These are phyloP conservation scores for Ustilago vetiveriae DNA, from an alignment of 1,284 basidiomycete genomes.

Conservation along the genomic window DNA sequence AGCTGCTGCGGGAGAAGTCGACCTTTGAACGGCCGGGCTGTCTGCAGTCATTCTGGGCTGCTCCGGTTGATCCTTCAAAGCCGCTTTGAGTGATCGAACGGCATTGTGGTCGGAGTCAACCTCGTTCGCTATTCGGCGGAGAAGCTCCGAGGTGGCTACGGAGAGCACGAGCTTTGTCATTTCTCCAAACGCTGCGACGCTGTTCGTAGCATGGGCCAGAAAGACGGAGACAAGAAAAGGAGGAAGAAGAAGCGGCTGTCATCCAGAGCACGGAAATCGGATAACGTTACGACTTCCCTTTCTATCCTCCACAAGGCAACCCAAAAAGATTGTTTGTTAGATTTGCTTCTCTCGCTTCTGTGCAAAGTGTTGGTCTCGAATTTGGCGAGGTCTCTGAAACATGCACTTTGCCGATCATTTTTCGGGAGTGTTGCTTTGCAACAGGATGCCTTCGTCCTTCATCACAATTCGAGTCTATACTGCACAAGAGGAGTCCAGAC, in stretches of 20 bases:
- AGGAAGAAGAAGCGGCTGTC: too few species aligned
- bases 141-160: constrained; percentile 9
- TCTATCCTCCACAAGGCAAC: too few species aligned
- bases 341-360: too few species aligned
- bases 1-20: not conserved
- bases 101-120: constrained; percentile 6
- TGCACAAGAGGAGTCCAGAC: too few species aligned
- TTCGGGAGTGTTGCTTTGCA: not conserved
- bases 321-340: too few species aligned
- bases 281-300: too few species aligned
- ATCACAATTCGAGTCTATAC: too few species aligned
- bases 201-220: too few species aligned
- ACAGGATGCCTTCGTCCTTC: too few species aligned
- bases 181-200: not conserved
- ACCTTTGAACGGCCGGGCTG: constrained; percentile 25
- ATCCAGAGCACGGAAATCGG: too few species aligned
- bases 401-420: constrained; percentile 35
- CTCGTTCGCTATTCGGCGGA: constrained; percentile 2
- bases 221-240: too few species aligned
- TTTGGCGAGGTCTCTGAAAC: constrained; percentile 10
- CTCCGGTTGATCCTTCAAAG: constrained; percentile 15
- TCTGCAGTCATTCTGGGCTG: constrained; percentile 17
- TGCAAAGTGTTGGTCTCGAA: constrained; percentile 30
- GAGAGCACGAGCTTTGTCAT: constrained; percentile 33
- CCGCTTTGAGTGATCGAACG: constrained; percentile 10